Percentiles rank a stretch among this genome's conserved stretches.
Evolutionary conservation across 2,329 filamentous ascomycete genomes (phyloP).

Genomic region (Exophiala sideris): DNA sequence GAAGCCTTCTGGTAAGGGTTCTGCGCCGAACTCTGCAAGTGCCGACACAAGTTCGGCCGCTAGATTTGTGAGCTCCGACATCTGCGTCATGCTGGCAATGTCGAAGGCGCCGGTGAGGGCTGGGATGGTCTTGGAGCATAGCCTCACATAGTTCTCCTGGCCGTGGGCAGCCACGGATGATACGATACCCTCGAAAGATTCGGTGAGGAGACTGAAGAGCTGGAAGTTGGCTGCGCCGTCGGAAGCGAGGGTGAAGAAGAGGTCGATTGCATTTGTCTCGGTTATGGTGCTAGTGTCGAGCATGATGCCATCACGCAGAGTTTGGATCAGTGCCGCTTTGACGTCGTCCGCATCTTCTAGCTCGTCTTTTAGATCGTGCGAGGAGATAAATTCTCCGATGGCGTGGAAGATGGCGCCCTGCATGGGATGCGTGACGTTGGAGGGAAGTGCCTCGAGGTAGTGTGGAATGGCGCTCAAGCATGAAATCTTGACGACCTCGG

Average conservation of each 20-base stretch:
- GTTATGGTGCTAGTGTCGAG: constrained; percentile 74
- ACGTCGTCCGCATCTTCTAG: constrained; percentile 88
- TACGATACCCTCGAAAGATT: constrained; percentile 88
- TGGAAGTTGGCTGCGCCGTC: constrained; percentile 89
- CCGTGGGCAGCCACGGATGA: constrained; percentile 48
- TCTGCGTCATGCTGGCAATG: constrained; percentile 77
- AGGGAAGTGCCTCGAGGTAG: constrained; percentile 55
- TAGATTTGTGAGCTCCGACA: constrained; percentile 79
- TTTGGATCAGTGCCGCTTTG: constrained; percentile 83
- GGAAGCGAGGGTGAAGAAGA: constrained; percentile 86
- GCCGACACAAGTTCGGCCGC: constrained; percentile 80
- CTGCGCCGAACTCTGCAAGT: constrained; percentile 75
- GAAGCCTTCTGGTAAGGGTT: constrained; percentile 83
- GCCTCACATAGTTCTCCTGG: constrained; percentile 66
- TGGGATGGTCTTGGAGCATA: constrained; percentile 84
- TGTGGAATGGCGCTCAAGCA: constrained; percentile 83
- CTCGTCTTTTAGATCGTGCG: constrained; percentile 72
- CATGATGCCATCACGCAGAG: constrained; percentile 76
- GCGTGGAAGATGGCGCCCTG: constrained; percentile 62
- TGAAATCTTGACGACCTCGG: constrained; percentile 87
- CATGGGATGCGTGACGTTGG: constrained; percentile 49
- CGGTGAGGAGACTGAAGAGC: constrained; percentile 78
- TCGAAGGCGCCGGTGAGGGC: constrained; percentile 86
- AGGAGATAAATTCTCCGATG: constrained; percentile 69
- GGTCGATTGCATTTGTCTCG: constrained; percentile 66